These are phyloP conservation scores for Onygenales sp. DNA, from an alignment of 2,329 filamentous ascomycete species.

Conservation along the genomic window DNA sequence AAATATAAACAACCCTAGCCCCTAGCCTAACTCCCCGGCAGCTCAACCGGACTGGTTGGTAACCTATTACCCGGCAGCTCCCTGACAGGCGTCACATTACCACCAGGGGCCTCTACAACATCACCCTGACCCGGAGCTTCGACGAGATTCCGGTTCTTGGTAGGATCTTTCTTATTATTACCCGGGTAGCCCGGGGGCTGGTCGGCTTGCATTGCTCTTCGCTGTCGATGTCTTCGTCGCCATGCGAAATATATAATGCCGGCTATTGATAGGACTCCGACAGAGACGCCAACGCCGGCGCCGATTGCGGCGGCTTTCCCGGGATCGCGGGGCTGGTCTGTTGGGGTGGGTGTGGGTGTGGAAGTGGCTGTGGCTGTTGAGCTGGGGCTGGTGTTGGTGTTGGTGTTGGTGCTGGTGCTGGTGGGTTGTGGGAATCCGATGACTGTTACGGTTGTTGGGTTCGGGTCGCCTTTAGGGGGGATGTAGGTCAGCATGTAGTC, in stretches of 20 bases:
- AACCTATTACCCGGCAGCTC: too few species aligned
- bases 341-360: neutral
- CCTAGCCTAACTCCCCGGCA: too few species aligned
- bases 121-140: too few species aligned
- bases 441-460: neutral
- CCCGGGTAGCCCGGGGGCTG: too few species aligned
- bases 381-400: neutral
- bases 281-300: neutral
- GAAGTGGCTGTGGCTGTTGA: neutral
- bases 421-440: neutral
- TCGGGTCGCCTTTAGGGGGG: neutral
- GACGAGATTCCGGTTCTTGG: too few species aligned
- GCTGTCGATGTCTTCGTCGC: neutral
- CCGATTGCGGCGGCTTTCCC: neutral
- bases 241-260: neutral
- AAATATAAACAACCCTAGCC: too few species aligned
- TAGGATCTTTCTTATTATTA: too few species aligned
- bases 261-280: neutral
- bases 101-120: too few species aligned
- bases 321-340: neutral
- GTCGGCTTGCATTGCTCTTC: neutral
- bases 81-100: too few species aligned
- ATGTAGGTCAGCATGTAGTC: neutral
- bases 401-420: neutral
- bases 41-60: too few species aligned